Evolutionary conservation across 441 rosid species (phyloP), one percentile per base, ranked within the genome.

Genomic region (Populus hybrid): DNA sequence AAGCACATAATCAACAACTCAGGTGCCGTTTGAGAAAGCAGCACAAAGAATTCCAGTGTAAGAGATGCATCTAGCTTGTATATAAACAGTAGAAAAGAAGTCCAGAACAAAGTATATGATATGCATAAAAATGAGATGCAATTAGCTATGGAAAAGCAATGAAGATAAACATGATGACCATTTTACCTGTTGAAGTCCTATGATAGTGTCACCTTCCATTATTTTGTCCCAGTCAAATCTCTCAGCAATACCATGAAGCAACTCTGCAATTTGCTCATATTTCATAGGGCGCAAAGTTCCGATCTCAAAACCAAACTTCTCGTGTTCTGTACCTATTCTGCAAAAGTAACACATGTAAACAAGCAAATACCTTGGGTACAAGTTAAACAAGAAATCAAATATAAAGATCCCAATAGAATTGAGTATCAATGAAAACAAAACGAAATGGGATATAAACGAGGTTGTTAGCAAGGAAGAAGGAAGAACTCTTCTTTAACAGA

Each of bases 321-420:
- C 99, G 64, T 96, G 99, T 77, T 96, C 98, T 28, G 98, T 96
- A 73, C 99, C 99, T 87, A 96, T 96, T 85, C 98, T 96, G 96
- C 63, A 38, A 84, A 76, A 78, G 42, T 36, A 83, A 79, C 23
- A 77, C 74, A 30, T 36, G 67, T 64, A 82, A 75, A 78, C 81
- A 78, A 85, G 75, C 21, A 30, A 11, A 80, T n/a, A 59, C 82
- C 16, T 63, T 61, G 61, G 61, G 5, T 35, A 23, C 46, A 72
- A 5, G 26, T 67, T n/a, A 54, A 76, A 80, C 28, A 10, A 57
- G 23, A 46, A 35, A 65, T 36, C 74, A 74, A 70, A 30, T 30
- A 10, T n/a, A 26, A 67, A 54, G 30, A 54, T 21, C 54, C 57
- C 36, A 26, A 68, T 72, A 61, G 14, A 34, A 42, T 46, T 67